phyloP scores from a whole-genome alignment of 129 eudicot genomes.

The Flaveria linearis region DNA sequence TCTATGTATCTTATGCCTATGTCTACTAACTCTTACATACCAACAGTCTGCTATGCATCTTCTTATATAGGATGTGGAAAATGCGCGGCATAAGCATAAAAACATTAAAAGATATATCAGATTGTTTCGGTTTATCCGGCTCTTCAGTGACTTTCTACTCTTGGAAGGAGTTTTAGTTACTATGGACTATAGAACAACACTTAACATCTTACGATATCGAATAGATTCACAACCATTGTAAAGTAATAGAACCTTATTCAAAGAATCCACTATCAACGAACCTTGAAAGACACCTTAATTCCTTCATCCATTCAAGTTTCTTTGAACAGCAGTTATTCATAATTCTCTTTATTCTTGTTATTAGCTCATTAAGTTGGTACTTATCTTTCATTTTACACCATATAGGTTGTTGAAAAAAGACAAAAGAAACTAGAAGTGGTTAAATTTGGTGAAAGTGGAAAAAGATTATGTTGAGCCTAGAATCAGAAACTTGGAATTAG shows the following conservation, averaged over 20 bases:
- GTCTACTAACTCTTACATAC: constrained; percentile 36
- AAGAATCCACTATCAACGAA: constrained; percentile 56
- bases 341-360: constrained; percentile 9
- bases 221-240: constrained; percentile 59
- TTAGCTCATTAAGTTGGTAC: constrained; percentile 9
- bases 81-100: constrained; percentile 47
- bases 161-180: constrained; percentile 39
- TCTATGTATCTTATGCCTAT: constrained; percentile 27
- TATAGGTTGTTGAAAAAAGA: constrained; percentile 22
- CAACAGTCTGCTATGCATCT: constrained; percentile 31
- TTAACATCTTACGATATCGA: constrained; percentile 60
- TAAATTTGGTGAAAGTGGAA: constrained; percentile 31
- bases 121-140: constrained; percentile 43
- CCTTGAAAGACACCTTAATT: constrained; percentile 34
- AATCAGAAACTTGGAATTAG: constrained; percentile 54
- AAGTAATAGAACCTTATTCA: constrained; percentile 65
- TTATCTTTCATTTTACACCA: constrained; percentile 23
- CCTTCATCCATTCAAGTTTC: constrained; percentile 36
- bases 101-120: constrained; percentile 52
- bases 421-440: constrained; percentile 22
- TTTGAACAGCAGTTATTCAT: constrained; percentile 23
- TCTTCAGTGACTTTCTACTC: constrained; percentile 53
- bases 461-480: constrained; percentile 72
- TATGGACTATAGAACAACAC: constrained; percentile 45
- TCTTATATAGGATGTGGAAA: constrained; percentile 48